Evolutionary conservation across 176 grass and related monocot genomes (phyloP), one percentile per base, ranked within the genome.

Genomic region (Puya raimondii): DNA sequence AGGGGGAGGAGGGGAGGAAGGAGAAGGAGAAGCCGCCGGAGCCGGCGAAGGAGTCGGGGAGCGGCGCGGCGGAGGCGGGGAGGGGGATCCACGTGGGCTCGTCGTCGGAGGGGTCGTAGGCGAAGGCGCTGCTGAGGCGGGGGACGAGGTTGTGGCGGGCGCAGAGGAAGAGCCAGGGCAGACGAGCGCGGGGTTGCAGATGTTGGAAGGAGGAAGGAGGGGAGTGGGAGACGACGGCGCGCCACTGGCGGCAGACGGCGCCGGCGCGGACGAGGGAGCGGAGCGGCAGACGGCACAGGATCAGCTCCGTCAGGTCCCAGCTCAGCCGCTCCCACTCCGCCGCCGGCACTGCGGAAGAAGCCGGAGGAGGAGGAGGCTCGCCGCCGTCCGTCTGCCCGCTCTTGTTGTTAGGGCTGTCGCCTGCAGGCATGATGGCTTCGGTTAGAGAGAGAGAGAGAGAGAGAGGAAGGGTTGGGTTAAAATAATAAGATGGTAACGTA

Each of bases 141-240:
- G 78, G 70, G 16, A 80, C 72, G 10, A 77, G 72, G 77, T 88
- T 88, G 53, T 77, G 80, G 59, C 73, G 85, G 0, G 76, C 80
- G 26, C 65, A 80, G 33, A 88, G 80, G 27, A 88, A 83, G 67
- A 88, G 69, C 85, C 85, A 88, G 0, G 85, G 85, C n/a, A n/a
- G 50, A 14, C 64, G 25, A n/a, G n/a, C n/a, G n/a, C n/a, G n/a
- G n/a, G n/a, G 63, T 0, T n/a, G 61, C 8, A 47, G 68, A 12
- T 53, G 53, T 3, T 14, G 74, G 68, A 50, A 25, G 53, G 76
- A 47, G n/a, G n/a, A n/a, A n/a, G n/a, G n/a, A n/a, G 12, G 51
- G 74, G 50, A 12, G 82, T 53, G 27, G 59, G 52, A 5, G 23
- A 79, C 49, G 7, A 79, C 81, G 12, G 11, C 15, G 9, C 70